Base-by-base conservation (phyloP, 2,329 filamentous ascomycete species). In the Pseudocercospora crystallina region DNA sequence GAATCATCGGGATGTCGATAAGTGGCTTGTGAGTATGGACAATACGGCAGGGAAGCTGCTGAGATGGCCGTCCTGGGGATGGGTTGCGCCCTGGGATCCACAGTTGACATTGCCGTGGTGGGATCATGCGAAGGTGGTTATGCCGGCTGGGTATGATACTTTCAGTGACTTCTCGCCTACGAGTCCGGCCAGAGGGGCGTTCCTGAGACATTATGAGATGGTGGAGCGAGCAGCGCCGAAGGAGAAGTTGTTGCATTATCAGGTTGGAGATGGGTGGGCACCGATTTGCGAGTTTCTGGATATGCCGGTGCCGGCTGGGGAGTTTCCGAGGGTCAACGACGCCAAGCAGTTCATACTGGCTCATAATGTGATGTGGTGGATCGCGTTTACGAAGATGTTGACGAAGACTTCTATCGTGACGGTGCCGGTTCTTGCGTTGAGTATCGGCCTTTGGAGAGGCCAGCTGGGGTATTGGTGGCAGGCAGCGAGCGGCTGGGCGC, bases 251-350 rank as follows among this genome's bases (percentile, higher is more conserved):
- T 53, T 68, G 5, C 59, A 64, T 35, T 60, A 61, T 31, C 40
- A 52, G 36, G 39, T 61, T 12, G 38, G 57, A 5, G 53, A 60
- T 43, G 62, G 61, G 2, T 70, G 66, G 66, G 56, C 43, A 30
- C 61, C 61, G 10, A 43, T 69, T 10, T 67, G 65, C 51, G 39
- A 55, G 3, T 69, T 67, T 33, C 53, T 69, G n/a, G 57, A 47
- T 1, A 47, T 53, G 8, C 29, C 53, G 0, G 47, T 62, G 2
- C 63, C 63, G n/a, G 42, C 54, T 3, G 53, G 49, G 8, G 42
- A 49, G 2, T 62, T 63, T 39, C 65, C 64, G 14, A 43, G 50
- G 4, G 36, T 56, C 9, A 56, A 52, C 29, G 43, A 56, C 30
- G 42, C 50, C 10, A 39, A 30, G 12, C 45, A 51, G 26, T 60